Base-by-base conservation (phyloP, 331 rosid genomes). In the Quercus tomentella region DNA sequence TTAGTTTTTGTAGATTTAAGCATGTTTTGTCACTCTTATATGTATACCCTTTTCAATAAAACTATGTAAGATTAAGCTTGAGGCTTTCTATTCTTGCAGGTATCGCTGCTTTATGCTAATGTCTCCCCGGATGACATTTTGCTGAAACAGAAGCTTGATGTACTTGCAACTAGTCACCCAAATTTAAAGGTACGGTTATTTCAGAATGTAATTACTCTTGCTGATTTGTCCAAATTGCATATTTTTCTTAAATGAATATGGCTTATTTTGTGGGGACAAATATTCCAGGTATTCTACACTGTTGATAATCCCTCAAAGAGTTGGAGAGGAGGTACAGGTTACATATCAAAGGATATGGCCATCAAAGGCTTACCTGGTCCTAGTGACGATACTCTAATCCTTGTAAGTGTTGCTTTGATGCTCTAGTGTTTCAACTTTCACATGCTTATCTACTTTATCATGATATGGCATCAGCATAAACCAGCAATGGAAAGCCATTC, bases 301-400 rank as follows among this genome's bases (percentile, higher is more conserved):
- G 98, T 94, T 6, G 91, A 88, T 80, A 89, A 87, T 76, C 97
- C 98, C 51, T 75, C 97, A 8, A 87, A 88, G 84, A 93, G 55
- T 74, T 96, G 99, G 99, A 91, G 82, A 80, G 99, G 98, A 72
- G 99, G 98, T 37, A 85, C 81, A 69, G 98, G 98, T 69, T 82
- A 68, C 84, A 83, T 94, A 85, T 89, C 99, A 45, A 90, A 88
- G 89, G 98, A 93, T 75, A 86, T 93, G 87, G 92, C 78, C 66
- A 57, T 78, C 77, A 96, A 96, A 90, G 97, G 98, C 88, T 89
- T 96, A 86, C 99, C 99, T 49, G 72, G 51, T 79, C 97, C 99
- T 45, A 82, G 87, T 49, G 89, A 86, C 52, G 97, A 96, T 79
- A 79, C 95, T 55, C 91, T 92, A 75, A 61, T 93, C 81, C 97